Percentiles rank a stretch among this genome's conserved stretches.
Evolutionary conservation across 1,284 basidiomycete genomes (phyloP).

Genomic region (Afroboletus lepidellus): DNA sequence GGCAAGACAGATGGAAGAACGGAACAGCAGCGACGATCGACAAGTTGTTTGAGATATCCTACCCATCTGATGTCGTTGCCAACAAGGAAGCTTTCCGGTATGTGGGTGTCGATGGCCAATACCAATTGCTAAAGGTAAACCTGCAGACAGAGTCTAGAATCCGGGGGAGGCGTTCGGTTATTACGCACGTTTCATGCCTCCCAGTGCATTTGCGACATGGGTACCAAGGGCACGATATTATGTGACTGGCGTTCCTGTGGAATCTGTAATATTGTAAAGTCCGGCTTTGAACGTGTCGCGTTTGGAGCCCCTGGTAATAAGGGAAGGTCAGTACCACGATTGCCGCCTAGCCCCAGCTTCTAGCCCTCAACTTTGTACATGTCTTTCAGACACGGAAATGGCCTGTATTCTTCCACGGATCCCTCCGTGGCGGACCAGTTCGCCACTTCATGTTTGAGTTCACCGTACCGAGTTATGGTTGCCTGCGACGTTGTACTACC

Average conservation of each 20-base stretch:
- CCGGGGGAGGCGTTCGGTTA: slow-evolving; percentile 36
- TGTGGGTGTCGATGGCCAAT: slow-evolving; percentile 19
- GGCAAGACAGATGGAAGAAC: slow-evolving; percentile 48
- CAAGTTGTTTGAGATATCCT: slow-evolving; percentile 51
- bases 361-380: slow-evolving; percentile 1
- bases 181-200: slow-evolving; percentile 58
- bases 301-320: slow-evolving; percentile 49
- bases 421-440: slow-evolving; percentile 52
- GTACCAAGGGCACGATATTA: slow-evolving; percentile 45
- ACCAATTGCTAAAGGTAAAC: slow-evolving; percentile 5
- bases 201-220: slow-evolving; percentile 65
- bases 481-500: slow-evolving; percentile 54
- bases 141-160: slow-evolving; percentile 32
- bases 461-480: slow-evolving; percentile 62
- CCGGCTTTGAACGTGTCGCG: slow-evolving; percentile 52
- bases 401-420: slow-evolving; percentile 59
- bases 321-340: slow-evolving; percentile 44
- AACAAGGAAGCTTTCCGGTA: slow-evolving; percentile 50
- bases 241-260: slow-evolving; percentile 62
- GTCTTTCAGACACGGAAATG: slow-evolving; percentile 47
- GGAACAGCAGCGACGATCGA: slow-evolving; percentile 42
- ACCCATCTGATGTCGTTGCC: slow-evolving; percentile 27
- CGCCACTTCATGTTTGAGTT: slow-evolving; percentile 59
- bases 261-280: slow-evolving; percentile 55
- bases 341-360: slow-evolving; percentile 1